phyloP scores from a whole-genome alignment of 208 protist species.

The Acanthamoeba lugdunensis region DNA sequence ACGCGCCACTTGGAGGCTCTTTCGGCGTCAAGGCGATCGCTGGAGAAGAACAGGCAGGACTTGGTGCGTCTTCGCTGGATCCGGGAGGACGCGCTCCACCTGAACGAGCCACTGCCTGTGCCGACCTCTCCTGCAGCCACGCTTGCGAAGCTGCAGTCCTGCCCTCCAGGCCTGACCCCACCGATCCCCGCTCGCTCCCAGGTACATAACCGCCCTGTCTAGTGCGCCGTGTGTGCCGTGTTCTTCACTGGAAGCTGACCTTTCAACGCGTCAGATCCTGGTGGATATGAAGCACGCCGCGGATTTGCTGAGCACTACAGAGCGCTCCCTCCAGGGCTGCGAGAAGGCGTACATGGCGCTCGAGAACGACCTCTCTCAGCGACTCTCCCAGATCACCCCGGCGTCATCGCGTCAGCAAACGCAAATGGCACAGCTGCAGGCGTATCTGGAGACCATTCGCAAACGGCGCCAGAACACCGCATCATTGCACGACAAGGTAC shows the following conservation, averaged over 20 bases:
- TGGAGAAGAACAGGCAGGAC: constrained; percentile 30
- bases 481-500: background rate
- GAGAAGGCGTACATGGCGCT: constrained; percentile 4
- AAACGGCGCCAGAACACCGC: background rate
- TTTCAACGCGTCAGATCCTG: background rate
- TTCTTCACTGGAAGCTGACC: background rate
- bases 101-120: background rate
- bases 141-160: background rate
- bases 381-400: constrained; percentile 1
- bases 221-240: background rate
- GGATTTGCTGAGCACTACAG: background rate
- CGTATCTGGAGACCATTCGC: background rate
- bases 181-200: constrained; percentile 10
- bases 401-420: background rate
- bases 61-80: constrained; percentile 39
- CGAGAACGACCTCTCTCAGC: constrained; percentile 42
- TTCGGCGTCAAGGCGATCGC: background rate
- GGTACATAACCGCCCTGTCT: background rate
- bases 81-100: background rate
- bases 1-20: constrained; percentile 3
- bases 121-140: background rate
- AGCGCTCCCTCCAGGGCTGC: constrained; percentile 17
- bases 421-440: background rate
- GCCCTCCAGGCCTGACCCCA: background rate
- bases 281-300: background rate